Evolutionary conservation across 2,329 filamentous ascomycete genomes (phyloP).

Genomic region (Cladosporium austrohemisphaericum): DNA sequence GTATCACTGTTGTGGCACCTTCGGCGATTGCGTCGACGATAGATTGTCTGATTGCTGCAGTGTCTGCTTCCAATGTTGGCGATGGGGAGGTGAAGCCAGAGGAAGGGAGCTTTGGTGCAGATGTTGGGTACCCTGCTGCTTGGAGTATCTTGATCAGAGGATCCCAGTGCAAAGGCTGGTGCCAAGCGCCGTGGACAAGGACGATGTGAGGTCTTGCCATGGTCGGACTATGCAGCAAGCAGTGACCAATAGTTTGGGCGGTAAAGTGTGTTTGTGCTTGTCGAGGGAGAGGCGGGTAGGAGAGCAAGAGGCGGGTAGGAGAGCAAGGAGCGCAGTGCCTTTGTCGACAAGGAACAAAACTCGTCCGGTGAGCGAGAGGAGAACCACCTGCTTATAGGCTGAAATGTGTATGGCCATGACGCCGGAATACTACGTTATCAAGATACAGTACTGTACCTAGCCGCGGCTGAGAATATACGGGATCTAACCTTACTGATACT

Average conservation of each 20-base stretch:
- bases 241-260: neutral
- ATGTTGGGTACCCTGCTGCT: slow-evolving; percentile 17
- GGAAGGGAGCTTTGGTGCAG: slow-evolving; percentile 19
- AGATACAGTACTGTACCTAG: too few species aligned
- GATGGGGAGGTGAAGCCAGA: slow-evolving; percentile 5
- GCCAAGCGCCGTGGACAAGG: slow-evolving; percentile 21
- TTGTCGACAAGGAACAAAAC: too few species aligned
- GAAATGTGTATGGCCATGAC: too few species aligned
- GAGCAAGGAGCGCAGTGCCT: too few species aligned
- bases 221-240: neutral
- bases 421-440: too few species aligned
- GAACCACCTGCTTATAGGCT: too few species aligned
- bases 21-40: slow-evolving; percentile 16
- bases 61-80: slow-evolving; percentile 16
- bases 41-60: slow-evolving; percentile 17
- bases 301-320: too few species aligned
- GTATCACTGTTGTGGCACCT: slow-evolving; percentile 19
- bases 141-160: slow-evolving; percentile 16
- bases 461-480: too few species aligned
- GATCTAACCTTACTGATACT: too few species aligned
- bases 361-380: too few species aligned
- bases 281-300: neutral
- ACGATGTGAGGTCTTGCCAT: slow-evolving; percentile 23
- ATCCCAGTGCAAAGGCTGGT: slow-evolving; percentile 20
- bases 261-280: too few species aligned